Evolutionary conservation across 768 basidiomycete genomes (phyloP), one percentile per base, ranked within the genome.

Genomic region (Neoboletus brunneissimus): DNA sequence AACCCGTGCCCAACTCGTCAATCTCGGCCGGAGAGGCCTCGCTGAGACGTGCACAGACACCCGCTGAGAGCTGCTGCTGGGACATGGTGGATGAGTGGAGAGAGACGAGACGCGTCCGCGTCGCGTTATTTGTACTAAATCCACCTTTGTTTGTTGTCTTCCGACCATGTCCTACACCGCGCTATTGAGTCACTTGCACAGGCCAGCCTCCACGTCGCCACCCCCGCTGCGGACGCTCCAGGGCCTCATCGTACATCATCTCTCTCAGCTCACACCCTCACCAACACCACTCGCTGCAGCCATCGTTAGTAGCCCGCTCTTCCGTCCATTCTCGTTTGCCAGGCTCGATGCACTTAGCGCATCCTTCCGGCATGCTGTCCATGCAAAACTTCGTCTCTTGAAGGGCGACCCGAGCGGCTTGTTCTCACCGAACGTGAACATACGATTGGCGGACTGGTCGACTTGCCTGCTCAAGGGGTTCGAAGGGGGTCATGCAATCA

Each of bases 401-500:
- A 63, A 64, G 59, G 45, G 58, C 53, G 64, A 74, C 53, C 69
- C 76, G 11, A 60, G 25, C 10, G 65, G 64, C 10, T 18, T 76
- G 9, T 67, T 75, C 50, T 60, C 68, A 6, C 62, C 74, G 20
- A 75, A 75, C 48, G 54, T 76, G 45, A 71, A 75, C n/a, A 62
- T 75, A 27, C 73, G 76, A 27, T 56, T 83, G 48, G 72, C 71
- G 5, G 69, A 76, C 60, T 89, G 88, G 88, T 70, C 77, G 3
- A 62, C 65, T 13, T 77, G 77, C 18, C 70, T 85, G 2, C 61
- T 85, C 32, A 78, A 77, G 49, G 88, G 88, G 5, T 65, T 88
- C 41, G 82, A 84, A 60, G 88, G 89, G 1, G 87, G 88, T 4
- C 79, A 84, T 59, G 75, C 87, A 0, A 73, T 87, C 18, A 72